Conservation (phyloP, 768 basidiomycete genomes). For the Sistotremastrum niveocremeum region DNA sequence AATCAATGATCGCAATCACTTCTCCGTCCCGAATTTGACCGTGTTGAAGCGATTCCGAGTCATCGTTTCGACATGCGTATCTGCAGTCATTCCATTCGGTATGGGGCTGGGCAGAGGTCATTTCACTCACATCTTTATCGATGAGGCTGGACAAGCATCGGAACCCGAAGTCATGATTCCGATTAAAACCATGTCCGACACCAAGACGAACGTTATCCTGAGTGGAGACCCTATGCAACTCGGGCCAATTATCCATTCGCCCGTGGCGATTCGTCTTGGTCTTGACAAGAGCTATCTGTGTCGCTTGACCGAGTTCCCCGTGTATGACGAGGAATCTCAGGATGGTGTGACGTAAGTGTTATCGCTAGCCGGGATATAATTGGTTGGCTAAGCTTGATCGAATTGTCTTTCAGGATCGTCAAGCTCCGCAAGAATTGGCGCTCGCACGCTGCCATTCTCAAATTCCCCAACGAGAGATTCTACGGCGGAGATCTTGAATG, state of each 20-base stretch:
- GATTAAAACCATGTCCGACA: slow-evolving; percentile 18
- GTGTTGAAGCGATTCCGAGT: slow-evolving; percentile 32
- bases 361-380: background rate
- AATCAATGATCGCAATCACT: slow-evolving; percentile 24
- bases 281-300: slow-evolving; percentile 22
- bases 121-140: slow-evolving; percentile 47
- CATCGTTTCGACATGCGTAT: slow-evolving; percentile 44
- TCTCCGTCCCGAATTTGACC: slow-evolving; percentile 31
- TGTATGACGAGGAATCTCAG: slow-evolving; percentile 15
- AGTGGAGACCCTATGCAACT: slow-evolving; percentile 26
- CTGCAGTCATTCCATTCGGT: slow-evolving; percentile 33
- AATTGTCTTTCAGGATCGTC: slow-evolving; percentile 28
- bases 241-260: slow-evolving; percentile 23
- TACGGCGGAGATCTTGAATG: slow-evolving; percentile 22
- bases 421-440: slow-evolving; percentile 48
- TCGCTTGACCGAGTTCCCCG: slow-evolving; percentile 18
- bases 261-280: slow-evolving; percentile 14
- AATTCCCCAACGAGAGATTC: slow-evolving; percentile 38
- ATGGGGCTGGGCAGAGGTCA: slow-evolving; percentile 39
- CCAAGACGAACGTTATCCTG: slow-evolving; percentile 22
- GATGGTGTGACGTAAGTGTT: slow-evolving; percentile 19
- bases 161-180: slow-evolving; percentile 45
- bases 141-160: slow-evolving; percentile 52
- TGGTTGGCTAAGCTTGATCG: slow-evolving; percentile 4
- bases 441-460: slow-evolving; percentile 39